Evolutionary conservation across 139 green algal genomes (phyloP).

Genomic region (Closterium sp.): DNA sequence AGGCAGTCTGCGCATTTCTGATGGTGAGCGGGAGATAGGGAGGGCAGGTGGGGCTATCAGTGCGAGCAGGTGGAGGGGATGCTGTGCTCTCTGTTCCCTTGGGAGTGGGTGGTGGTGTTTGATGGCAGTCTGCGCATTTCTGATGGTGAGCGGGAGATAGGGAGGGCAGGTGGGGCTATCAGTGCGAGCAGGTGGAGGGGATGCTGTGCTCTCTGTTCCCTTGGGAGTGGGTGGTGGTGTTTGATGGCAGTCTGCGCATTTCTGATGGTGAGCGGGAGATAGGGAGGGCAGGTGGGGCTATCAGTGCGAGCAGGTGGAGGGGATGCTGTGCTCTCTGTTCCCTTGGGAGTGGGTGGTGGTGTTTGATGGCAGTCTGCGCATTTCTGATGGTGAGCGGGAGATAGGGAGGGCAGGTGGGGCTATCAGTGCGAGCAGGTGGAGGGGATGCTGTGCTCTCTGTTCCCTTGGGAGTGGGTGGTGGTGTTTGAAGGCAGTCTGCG

Average conservation of each 20-base stretch:
- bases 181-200: no score
- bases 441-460: no score
- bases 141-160: not conserved
- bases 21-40: slow-evolving; percentile 1
- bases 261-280: not conserved
- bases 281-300: no score
- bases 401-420: no score
- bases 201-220: slow-evolving; percentile 6
- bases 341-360: slow-evolving; percentile 5
- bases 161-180: no score
- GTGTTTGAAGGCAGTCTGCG: slow-evolving; percentile 10
- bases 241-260: slow-evolving; percentile 14
- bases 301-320: no score
- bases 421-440: no score
- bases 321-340: no score
- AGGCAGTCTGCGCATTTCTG: slow-evolving; percentile 7
- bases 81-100: not conserved
- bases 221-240: slow-evolving; percentile 2
- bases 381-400: not conserved
- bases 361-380: slow-evolving; percentile 12
- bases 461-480: slow-evolving; percentile 5
- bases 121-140: slow-evolving; percentile 8
- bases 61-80: no score
- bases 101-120: slow-evolving; percentile 10
- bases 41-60: no score